These are phyloP conservation scores for Atkinsonella texensis DNA, from an alignment of 2,329 filamentous ascomycete species.

Conservation along the genomic window DNA sequence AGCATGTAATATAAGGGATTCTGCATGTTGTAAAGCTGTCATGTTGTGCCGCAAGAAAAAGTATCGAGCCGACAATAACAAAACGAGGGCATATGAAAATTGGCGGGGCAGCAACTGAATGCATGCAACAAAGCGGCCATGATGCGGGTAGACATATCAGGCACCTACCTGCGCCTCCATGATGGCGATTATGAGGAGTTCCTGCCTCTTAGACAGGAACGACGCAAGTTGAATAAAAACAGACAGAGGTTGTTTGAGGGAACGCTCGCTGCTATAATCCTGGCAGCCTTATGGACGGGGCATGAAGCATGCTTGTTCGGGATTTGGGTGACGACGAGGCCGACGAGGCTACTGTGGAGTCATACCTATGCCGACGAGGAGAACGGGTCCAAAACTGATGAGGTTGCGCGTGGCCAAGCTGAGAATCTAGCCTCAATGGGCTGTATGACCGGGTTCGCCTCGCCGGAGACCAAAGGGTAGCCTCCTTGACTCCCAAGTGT, in stretches of 20 bases:
- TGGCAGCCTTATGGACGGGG: constrained; percentile 28
- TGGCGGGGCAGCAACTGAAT: neutral
- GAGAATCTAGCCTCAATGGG: constrained; percentile 2
- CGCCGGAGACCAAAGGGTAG: neutral
- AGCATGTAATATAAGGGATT: neutral
- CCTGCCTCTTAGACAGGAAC: constrained; percentile 7
- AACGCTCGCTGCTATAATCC: constrained; percentile 30
- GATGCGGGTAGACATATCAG: constrained; percentile 2
- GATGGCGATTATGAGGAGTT: constrained; percentile 11
- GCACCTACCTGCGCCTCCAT: constrained; percentile 37
- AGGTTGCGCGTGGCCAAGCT: neutral
- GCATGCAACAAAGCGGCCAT: neutral
- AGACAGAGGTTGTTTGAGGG: constrained; percentile 6
- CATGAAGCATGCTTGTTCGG: constrained; percentile 30
- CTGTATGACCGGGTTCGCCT: constrained; percentile 2
- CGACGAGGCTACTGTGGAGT: constrained; percentile 28
- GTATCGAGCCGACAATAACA: neutral
- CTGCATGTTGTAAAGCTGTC: neutral
- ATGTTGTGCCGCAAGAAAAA: neutral
- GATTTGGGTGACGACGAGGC: constrained; percentile 21
- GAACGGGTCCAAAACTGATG: neutral
- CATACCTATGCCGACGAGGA: constrained; percentile 22
- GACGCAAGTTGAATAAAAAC: neutral
- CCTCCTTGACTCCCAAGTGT: constrained; percentile 10
- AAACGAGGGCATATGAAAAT: neutral